Conservation (phyloP, 1,139 yeast genomes). For the Sugiyamaella paludigena region DNA sequence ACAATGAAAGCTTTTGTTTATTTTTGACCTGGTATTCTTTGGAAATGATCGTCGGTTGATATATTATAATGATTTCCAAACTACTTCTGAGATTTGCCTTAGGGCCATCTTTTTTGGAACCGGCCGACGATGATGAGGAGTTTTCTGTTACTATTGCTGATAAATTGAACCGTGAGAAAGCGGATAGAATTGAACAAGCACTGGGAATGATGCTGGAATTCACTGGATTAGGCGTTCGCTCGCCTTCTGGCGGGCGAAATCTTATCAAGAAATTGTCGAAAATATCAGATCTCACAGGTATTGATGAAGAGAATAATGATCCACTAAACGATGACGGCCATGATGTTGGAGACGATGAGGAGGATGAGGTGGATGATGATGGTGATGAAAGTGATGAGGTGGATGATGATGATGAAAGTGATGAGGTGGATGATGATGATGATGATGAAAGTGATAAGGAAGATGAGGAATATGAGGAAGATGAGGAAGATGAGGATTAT, state of each 20-base stretch:
- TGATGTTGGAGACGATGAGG: too few relatives aligned
- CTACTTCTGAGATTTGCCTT: constrained; percentile 31
- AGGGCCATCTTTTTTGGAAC: constrained; percentile 30
- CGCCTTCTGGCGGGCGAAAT: not conserved
- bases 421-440: constrained; percentile 2
- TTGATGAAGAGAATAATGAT: not conserved
- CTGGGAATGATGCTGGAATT: constrained; percentile 19
- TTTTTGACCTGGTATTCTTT: too few relatives aligned
- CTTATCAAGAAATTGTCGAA: not conserved
- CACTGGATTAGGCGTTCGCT: constrained; percentile 13
- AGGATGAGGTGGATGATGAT: not conserved
- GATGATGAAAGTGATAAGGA: not conserved
- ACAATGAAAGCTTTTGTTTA: too few relatives aligned
- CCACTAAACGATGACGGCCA: not conserved
- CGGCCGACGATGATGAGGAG: constrained; percentile 16
- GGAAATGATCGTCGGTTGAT: too few relatives aligned
- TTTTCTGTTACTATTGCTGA: constrained; percentile 10
- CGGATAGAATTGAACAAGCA: constrained; percentile 15
- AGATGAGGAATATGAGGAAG: not conserved
- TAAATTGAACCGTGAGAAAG: constrained; percentile 15
- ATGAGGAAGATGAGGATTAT: not conserved
- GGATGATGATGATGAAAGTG: not conserved
- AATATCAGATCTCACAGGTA: not conserved
- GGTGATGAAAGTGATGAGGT: not conserved
- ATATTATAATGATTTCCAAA: constrained; percentile 27